Percentiles rank a stretch among this genome's conserved stretches.
phyloP scores from a whole-genome alignment of 495 filamentous ascomycete genomes.

The Lindgomyces ingoldianus region DNA sequence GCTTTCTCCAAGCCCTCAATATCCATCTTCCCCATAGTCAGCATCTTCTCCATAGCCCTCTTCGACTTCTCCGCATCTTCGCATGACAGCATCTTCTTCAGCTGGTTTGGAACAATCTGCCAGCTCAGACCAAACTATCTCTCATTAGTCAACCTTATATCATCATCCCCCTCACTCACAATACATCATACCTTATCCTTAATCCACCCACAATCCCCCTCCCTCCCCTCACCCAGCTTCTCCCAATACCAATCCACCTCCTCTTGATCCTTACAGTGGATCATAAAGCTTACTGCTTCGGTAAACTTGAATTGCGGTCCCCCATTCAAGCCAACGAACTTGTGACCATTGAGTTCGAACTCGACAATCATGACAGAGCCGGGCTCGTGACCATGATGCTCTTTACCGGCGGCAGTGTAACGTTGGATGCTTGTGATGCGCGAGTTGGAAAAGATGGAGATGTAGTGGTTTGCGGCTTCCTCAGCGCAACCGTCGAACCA shows the following conservation, averaged over 20 bases:
- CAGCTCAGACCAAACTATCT: slow-evolving; percentile 45
- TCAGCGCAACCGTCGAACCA: slow-evolving; percentile 49
- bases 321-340: slow-evolving; percentile 47
- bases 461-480: slow-evolving; percentile 47
- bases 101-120: slow-evolving; percentile 45
- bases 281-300: slow-evolving; percentile 42
- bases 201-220: slow-evolving; percentile 46
- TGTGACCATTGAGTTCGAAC: slow-evolving; percentile 44
- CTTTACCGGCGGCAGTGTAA: slow-evolving; percentile 33
- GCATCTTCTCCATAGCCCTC: slow-evolving; percentile 40
- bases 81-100: slow-evolving; percentile 38
- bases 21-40: slow-evolving; percentile 46
- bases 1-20: slow-evolving; percentile 44
- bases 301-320: slow-evolving; percentile 42
- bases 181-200: slow-evolving; percentile 26
- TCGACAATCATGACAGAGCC: slow-evolving; percentile 40
- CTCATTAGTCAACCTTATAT: background rate
- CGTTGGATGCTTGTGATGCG: slow-evolving; percentile 19
- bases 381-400: slow-evolving; percentile 33
- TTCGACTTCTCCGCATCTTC: slow-evolving; percentile 14
- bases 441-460: slow-evolving; percentile 42
- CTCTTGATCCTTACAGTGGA: slow-evolving; percentile 45
- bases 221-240: slow-evolving; percentile 43
- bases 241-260: slow-evolving; percentile 50
- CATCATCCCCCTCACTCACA: background rate